A percentile compares a stretch with the other conserved stretches of the same genome.
Conservation (phyloP, 2,329 filamentous ascomycete species). For the Sporothrix pseudoabietina region DNA sequence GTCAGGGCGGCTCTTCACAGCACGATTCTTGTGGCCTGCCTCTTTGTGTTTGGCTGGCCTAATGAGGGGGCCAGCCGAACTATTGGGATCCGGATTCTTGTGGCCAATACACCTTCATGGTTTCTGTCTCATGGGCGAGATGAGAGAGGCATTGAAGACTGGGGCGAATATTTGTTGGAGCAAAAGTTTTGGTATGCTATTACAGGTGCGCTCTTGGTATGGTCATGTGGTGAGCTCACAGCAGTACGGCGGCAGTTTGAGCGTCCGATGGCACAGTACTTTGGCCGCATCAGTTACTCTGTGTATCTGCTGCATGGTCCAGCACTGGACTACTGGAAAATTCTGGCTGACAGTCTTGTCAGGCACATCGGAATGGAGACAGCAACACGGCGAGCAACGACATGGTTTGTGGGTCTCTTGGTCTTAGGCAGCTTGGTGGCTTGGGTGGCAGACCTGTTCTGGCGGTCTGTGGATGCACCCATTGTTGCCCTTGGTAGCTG, state of each 20-base stretch:
- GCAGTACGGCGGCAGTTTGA: slow-evolving; percentile 48
- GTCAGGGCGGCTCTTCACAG: slow-evolving; percentile 33
- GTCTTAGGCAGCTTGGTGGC: slow-evolving; percentile 46
- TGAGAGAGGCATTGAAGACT: neutral
- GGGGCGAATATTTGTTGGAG: slow-evolving; percentile 34
- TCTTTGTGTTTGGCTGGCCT: slow-evolving; percentile 47
- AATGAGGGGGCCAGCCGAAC: slow-evolving; percentile 43
- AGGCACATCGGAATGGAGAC: slow-evolving; percentile 39
- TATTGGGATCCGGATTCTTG: slow-evolving; percentile 41
- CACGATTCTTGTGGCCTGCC: neutral
- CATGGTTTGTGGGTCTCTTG: slow-evolving; percentile 46
- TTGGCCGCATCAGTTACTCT: slow-evolving; percentile 59
- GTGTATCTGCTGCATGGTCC: slow-evolving; percentile 62
- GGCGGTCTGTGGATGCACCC: slow-evolving; percentile 57
- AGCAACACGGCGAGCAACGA: slow-evolving; percentile 39
- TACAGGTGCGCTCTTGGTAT: slow-evolving; percentile 43
- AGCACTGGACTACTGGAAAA: slow-evolving; percentile 44
- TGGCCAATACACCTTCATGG: slow-evolving; percentile 41
- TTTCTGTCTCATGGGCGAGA: slow-evolving; percentile 36
- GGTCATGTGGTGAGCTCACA: slow-evolving; percentile 45
- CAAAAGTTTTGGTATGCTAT: slow-evolving; percentile 47
- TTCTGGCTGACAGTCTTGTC: neutral
- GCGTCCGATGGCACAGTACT: slow-evolving; percentile 54
- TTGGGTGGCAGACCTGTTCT: slow-evolving; percentile 62
- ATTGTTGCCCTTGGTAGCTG: slow-evolving; percentile 39